These are phyloP conservation scores for Starmerella asiatica DNA, from an alignment of 805 yeast species.

Conservation along the genomic window DNA sequence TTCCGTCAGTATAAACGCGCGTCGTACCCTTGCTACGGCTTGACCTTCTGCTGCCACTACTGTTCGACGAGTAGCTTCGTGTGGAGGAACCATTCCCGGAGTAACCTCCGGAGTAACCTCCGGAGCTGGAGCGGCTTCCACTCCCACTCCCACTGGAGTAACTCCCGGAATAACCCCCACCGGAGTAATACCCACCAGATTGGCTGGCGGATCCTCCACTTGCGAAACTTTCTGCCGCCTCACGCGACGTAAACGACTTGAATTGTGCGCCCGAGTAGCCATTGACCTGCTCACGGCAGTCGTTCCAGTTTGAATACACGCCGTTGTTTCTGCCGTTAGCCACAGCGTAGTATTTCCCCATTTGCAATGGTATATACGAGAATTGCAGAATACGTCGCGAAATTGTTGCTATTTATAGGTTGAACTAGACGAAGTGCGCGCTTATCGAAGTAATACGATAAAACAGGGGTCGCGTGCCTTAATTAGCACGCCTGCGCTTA, in stretches of 20 bases:
- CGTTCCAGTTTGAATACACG: slow-evolving; percentile 47
- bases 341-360: slow-evolving; percentile 39
- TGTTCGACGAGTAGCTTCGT: neutral
- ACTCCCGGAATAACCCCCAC: neutral
- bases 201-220: neutral
- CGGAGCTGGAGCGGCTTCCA: neutral
- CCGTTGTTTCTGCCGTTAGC: slow-evolving; percentile 43
- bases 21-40: neutral
- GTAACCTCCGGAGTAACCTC: neutral
- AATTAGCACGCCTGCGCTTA: too few species aligned
- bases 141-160: neutral
- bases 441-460: too few species aligned
- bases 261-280: slow-evolving; percentile 46
- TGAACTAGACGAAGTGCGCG: too few species aligned
- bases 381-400: too few species aligned
- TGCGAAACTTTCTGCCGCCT: slow-evolving; percentile 41
- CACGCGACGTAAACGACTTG: slow-evolving; percentile 39
- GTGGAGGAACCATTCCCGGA: neutral
- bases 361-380: too few species aligned
- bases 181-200: neutral
- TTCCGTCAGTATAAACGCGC: slow-evolving; percentile 62
- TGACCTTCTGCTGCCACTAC: neutral
- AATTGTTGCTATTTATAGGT: too few species aligned
- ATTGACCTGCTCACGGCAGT: slow-evolving; percentile 32
- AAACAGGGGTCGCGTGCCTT: too few species aligned